Evolutionary conservation across 2,329 filamentous ascomycete species (phyloP), one percentile per base, ranked within the genome.

Genomic region (Trichoderma atrobrunneum): DNA sequence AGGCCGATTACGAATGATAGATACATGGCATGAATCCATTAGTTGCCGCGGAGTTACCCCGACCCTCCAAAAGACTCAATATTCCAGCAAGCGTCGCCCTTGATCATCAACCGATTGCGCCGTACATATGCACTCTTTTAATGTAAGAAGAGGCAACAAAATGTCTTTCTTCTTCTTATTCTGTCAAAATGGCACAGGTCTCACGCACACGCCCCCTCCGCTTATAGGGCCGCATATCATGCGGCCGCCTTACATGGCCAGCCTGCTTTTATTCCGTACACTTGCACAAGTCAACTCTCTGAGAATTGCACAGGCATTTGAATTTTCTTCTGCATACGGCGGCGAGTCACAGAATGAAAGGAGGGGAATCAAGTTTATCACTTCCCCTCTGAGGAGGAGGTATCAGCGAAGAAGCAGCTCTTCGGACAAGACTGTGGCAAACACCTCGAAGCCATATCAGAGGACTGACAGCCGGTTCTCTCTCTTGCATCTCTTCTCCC

Each of bases 181-280:
- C 26, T 34, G 57, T 21, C 43, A 70, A 68, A 70, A 61, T 56
- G 70, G 56, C 70, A 65, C 61, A 63, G 51, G n/a, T 59, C 56
- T 36, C 56, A 72, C 36, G 59, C 71, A 71, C 71, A 72, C 71
- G 43, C 71, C 66, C 71, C 71, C 56, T 72, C 67, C 66, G 71
- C 68, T 70, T 60, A 64, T 60, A 72, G 73, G 76, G 76, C 74
- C 76, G 76, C 76, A 75, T 76, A 66, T 67, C 39, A 74, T 71
- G 76, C 75, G 75, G 72, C 76, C 76, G 71, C 71, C 74, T 73
- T 73, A 70, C 67, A 51, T 36, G 28, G 67, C 57, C 67, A 62
- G 56, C 36, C 56, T 61, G 66, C 56, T 32, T 69, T 60, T 60
- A 30, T 62, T 51, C 67, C 39, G 39, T 54, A 62, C 56, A 36